Base-by-base conservation (phyloP, 2,329 filamentous ascomycete species). In the Calonectria hongkongensis region DNA sequence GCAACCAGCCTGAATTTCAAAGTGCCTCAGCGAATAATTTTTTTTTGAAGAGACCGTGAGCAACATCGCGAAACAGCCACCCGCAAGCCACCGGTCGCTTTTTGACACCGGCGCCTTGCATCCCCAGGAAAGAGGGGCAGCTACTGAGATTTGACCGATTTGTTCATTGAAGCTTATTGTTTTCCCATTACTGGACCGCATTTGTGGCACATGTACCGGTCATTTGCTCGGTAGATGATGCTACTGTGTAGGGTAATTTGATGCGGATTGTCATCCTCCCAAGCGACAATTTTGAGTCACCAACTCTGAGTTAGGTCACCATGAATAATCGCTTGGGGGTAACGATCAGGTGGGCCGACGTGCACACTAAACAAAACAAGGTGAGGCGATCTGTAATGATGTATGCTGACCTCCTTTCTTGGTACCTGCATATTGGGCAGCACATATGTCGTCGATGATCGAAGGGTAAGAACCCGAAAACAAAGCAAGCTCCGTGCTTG, bases 391-490 rank as follows among this genome's bases (percentile, higher is more conserved):
- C 62, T 18, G 16, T 36, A 50, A 27, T 47, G 62, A 65, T 39
- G 39, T 60, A 36, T 60, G 25, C 33, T 33, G 27, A 5, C 54
- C 9, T 60, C 25, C 45, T 39, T 60, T 36, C 33, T 60, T 41
- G 54, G 56, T 69, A 64, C 58, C 56, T 69, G 66, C 66, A 51
- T 63, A n/a, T 36, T 60, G 45, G 66, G 56, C 66, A 54, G 41
- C 56, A 45, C n/a, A 56, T 39, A 56, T 56, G 43, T 50, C 50
- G 43, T 50, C 50, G 54, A 28, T 45, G 41, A 47, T 50, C 33
- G 43, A 68, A 41, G 58, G 60, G 15, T 21, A 41, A 33, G 18
- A 25, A 27, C 10, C 28, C 15, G n/a, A 58, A 45, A 39, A 47
- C 36, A 58, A 36, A 43, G 62, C 18, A 62, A 16, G 6, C 39